Percentiles rank a stretch among this genome's conserved stretches.
Conservation (phyloP, 352 stramenopile genomes). For the Pythium scleroteichum region DNA sequence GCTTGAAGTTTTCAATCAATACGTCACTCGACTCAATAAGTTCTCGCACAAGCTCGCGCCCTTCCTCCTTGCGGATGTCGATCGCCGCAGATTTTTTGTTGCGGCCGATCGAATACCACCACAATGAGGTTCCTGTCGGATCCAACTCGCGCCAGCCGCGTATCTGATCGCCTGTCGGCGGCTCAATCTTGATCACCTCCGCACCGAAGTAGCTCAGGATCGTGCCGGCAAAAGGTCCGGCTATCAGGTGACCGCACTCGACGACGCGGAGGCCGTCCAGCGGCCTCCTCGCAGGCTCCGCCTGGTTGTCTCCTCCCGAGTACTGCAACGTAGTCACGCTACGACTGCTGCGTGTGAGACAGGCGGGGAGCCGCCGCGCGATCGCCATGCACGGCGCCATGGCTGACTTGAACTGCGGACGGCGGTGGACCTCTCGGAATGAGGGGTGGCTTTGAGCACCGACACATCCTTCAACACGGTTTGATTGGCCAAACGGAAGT, state of each 20-base stretch:
- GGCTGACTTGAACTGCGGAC: no score
- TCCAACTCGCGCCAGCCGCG: slow-evolving; percentile 81
- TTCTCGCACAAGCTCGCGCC: slow-evolving; percentile 64
- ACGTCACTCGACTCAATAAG: slow-evolving; percentile 79
- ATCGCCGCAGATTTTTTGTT: slow-evolving; percentile 88
- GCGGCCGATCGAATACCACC: slow-evolving; percentile 88
- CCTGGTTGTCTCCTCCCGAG: neutral
- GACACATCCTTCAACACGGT: slow-evolving; percentile 21
- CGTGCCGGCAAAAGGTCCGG: slow-evolving; percentile 75
- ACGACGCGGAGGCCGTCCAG: slow-evolving; percentile 75
- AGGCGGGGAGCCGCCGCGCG: neutral
- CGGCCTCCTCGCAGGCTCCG: slow-evolving; percentile 31
- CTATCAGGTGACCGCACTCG: slow-evolving; percentile 81
- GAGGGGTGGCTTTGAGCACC: neutral
- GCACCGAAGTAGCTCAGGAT: slow-evolving; percentile 90
- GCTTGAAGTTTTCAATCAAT: slow-evolving; percentile 89
- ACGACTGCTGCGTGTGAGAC: neutral
- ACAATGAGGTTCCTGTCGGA: slow-evolving; percentile 73
- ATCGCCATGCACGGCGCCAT: slow-evolving; percentile 5
- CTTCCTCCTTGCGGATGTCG: slow-evolving; percentile 75
- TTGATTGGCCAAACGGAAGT: slow-evolving; percentile 28
- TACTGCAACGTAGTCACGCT: slow-evolving; percentile 24
- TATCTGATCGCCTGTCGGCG: slow-evolving; percentile 80
- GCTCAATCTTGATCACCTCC: slow-evolving; percentile 91
- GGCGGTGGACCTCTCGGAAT: neutral